Evolutionary conservation across 208 protist genomes (phyloP).

Genomic region (Naegleria gruberi): DNA sequence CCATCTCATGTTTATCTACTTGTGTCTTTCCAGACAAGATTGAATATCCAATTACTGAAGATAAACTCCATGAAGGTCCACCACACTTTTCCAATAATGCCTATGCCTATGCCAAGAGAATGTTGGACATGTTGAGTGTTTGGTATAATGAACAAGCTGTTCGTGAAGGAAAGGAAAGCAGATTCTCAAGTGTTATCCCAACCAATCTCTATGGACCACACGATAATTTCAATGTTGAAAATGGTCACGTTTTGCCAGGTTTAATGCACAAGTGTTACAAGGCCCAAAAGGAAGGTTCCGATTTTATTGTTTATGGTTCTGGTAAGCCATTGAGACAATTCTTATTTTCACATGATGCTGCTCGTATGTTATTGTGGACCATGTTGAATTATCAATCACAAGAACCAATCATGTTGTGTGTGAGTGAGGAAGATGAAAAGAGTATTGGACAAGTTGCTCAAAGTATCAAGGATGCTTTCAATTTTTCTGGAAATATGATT

Average conservation of each 20-base stretch:
- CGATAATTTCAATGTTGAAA: conserved; percentile 72
- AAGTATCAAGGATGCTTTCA: conserved; percentile 64
- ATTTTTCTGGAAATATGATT: conserved; percentile 59
- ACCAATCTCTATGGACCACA: conserved; percentile 85
- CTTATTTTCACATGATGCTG: conserved; percentile 74
- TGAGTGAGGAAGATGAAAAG: conserved; percentile 72
- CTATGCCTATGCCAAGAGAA: conserved; percentile 86
- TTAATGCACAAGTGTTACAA: conserved; percentile 81
- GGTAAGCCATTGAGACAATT: conserved; percentile 85
- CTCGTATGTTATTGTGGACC: conserved; percentile 62
- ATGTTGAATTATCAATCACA: conserved; percentile 59
- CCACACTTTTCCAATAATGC: conserved; percentile 78
- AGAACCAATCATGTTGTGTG: conserved; percentile 78
- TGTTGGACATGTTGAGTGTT: conserved; percentile 75
- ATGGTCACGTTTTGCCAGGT: conserved; percentile 76
- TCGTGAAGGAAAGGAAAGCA: conserved; percentile 35
- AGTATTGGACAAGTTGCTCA: conserved; percentile 67
- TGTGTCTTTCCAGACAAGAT: conserved; percentile 89
- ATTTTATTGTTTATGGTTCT: conserved; percentile 68
- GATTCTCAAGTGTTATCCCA: conserved; percentile 80
- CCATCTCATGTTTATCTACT: conserved; percentile 77
- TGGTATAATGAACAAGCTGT: conserved; percentile 49
- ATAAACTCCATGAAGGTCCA: conserved; percentile 73
- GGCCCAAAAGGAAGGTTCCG: conserved; percentile 56
- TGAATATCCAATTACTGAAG: conserved; percentile 78